Percentiles rank a stretch among this genome's conserved stretches.
These are phyloP conservation scores for Phenoliferia sp. DNA, from an alignment of 1,284 basidiomycete genomes.

Conservation along the genomic window DNA sequence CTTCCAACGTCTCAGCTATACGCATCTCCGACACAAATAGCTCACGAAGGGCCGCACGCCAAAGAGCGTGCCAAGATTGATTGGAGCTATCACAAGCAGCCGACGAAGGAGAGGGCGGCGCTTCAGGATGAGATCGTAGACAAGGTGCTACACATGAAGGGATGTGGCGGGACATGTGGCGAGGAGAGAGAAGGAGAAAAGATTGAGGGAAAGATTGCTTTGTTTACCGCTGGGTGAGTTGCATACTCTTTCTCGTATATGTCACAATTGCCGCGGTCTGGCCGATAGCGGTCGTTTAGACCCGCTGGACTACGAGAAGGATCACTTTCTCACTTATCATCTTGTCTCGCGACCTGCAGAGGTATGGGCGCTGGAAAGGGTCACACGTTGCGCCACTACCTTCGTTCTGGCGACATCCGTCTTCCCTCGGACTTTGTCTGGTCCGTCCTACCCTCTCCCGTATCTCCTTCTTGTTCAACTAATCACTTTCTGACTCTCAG, in stretches of 20 bases:
- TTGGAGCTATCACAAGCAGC: constrained; percentile 34
- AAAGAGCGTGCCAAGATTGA: constrained; percentile 22
- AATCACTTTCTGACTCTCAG: constrained; percentile 5
- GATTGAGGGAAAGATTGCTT: constrained; percentile 9
- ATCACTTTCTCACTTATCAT: background rate
- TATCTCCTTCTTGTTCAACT: background rate
- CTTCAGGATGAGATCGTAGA: constrained; percentile 33
- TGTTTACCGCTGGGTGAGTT: constrained; percentile 28
- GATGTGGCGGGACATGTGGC: background rate
- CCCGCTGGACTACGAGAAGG: too few relatives aligned
- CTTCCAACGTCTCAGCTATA: constrained; percentile 33
- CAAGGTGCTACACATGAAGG: background rate
- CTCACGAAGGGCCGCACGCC: constrained; percentile 20
- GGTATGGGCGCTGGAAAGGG: constrained; percentile 37
- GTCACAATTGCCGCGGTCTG: too few relatives aligned
- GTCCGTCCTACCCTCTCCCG: constrained; percentile 7
- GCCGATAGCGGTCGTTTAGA: too few relatives aligned
- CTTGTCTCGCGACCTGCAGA: constrained; percentile 1
- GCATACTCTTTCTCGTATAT: accelerated
- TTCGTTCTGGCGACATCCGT: constrained; percentile 22
- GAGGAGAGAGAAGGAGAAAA: background rate
- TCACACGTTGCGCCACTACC: constrained; percentile 30
- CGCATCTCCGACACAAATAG: constrained; percentile 8
- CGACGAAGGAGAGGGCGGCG: constrained; percentile 19
- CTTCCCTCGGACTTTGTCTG: constrained; percentile 34